Evolutionary conservation across 768 basidiomycete genomes (phyloP).

Genomic region (Pleurotus ostreatus): DNA sequence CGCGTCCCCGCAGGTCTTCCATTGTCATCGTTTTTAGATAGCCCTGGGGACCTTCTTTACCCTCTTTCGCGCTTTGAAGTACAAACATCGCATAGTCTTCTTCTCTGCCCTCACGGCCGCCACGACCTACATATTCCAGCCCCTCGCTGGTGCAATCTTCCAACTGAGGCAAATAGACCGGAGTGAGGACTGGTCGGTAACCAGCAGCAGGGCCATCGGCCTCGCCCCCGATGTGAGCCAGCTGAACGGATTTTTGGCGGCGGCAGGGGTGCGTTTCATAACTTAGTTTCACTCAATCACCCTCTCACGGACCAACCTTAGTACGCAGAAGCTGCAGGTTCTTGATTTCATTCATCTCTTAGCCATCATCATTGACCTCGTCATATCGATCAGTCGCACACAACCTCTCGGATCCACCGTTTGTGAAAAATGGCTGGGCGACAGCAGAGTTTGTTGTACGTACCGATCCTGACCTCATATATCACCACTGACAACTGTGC

Average conservation of each 20-base stretch:
- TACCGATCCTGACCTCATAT: background rate
- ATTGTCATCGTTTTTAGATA: slow-evolving; percentile 25
- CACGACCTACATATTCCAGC: slow-evolving; percentile 47
- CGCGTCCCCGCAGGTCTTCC: background rate
- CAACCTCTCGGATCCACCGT: slow-evolving; percentile 52
- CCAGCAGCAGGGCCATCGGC: slow-evolving; percentile 37
- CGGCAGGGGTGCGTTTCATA: slow-evolving; percentile 45
- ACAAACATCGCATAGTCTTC: slow-evolving; percentile 52
- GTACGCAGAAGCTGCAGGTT: slow-evolving; percentile 38
- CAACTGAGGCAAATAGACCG: slow-evolving; percentile 28
- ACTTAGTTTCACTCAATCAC: background rate
- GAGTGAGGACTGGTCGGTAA: slow-evolving; percentile 32
- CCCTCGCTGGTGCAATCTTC: slow-evolving; percentile 46
- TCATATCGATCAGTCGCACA: slow-evolving; percentile 25
- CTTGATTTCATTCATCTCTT: background rate
- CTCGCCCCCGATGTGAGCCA: slow-evolving; percentile 39
- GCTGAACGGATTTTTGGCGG: slow-evolving; percentile 53
- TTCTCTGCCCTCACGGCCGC: slow-evolving; percentile 48
- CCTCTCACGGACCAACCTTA: slow-evolving; percentile 4
- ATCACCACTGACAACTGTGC: background rate
- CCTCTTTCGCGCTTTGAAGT: slow-evolving; percentile 41
- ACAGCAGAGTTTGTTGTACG: slow-evolving; percentile 48
- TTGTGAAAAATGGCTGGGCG: slow-evolving; percentile 49
- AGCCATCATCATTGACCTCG: background rate
- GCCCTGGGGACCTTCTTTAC: slow-evolving; percentile 37